Conservation (phyloP, 2,329 filamentous ascomycete species). For the Hypomyces rosellus region DNA sequence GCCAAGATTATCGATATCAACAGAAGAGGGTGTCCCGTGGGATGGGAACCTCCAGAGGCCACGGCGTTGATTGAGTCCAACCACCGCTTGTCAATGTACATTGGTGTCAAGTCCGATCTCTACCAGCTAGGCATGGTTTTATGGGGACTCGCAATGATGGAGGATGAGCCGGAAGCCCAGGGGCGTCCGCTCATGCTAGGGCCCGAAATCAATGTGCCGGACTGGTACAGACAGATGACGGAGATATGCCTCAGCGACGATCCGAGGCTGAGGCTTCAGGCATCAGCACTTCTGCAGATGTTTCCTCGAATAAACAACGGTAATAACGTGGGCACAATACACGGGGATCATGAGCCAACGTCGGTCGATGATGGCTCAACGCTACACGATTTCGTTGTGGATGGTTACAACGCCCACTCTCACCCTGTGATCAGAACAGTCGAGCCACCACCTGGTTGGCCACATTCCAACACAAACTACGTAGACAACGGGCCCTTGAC, state of each 20-base stretch:
- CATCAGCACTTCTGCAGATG: constrained; percentile 60
- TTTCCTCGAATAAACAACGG: constrained; percentile 47
- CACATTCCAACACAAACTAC: constrained; percentile 33
- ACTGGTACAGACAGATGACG: constrained; percentile 72
- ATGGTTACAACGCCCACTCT: constrained; percentile 28
- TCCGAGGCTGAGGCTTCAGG: constrained; percentile 67
- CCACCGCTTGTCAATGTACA: constrained; percentile 92
- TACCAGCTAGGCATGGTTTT: constrained; percentile 96
- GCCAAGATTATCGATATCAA: constrained; percentile 99
- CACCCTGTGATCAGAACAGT: constrained; percentile 34
- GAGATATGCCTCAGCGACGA: constrained; percentile 68
- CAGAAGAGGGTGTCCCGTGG: constrained; percentile 88
- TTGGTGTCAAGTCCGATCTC: constrained; percentile 94
- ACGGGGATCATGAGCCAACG: constrained; percentile 24
- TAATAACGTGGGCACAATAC: constrained; percentile 14
- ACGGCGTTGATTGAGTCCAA: constrained; percentile 77
- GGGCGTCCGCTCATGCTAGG: constrained; percentile 60
- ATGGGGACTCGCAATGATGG: constrained; percentile 81
- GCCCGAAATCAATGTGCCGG: constrained; percentile 58
- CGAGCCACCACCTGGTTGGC: constrained; percentile 39
- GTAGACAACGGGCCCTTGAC: constrained; percentile 28
- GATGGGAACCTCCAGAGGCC: constrained; percentile 95
- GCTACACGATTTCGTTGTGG: constrained; percentile 33
- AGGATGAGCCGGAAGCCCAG: constrained; percentile 83
- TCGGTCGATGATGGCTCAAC: constrained; percentile 36